Evolutionary conservation across 1,284 basidiomycete genomes (phyloP), one percentile per base, ranked within the genome.

Genomic region (Vanrija pseudolonga): DNA sequence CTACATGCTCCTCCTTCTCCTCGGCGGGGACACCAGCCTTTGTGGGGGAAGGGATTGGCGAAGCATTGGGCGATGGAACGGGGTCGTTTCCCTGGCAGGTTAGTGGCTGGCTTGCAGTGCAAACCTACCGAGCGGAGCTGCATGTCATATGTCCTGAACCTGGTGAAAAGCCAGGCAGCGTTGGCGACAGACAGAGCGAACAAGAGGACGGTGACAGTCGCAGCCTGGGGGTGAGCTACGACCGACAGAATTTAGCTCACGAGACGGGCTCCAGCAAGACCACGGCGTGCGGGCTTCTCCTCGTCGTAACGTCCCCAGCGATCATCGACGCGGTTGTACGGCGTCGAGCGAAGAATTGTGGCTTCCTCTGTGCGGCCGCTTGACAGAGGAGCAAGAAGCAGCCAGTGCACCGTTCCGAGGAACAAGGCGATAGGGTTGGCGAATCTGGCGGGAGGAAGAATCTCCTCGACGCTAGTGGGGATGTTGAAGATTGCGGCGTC

Each of bases 81-180:
- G 63, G 60, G 18, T 72, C 67, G 42, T 63, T 45, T 0, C 66
- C 65, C 66, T 68, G 45, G 7, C 8, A 17, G 5, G 18, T 48
- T 12, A 50, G 26, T 39, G 23, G 32, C 24, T 4, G 14, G 20
- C 18, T 4, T n/a, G n/a, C n/a, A n/a, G n/a, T n/a, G n/a, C 2
- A 19, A 20, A 53, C 69, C 51, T 37, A 73, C 71, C 12, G 65
- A 64, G n/a, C 72, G 65, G 20, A 72, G 58, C 49, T 68, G 67
- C 67, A 74, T 69, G 53, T 73, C 71, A 52, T 74, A 74, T 0
- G 57, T 69, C 41, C 71, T 57, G 56, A 67, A 69, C 3, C 66
- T 53, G 0, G 72, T 71, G 57, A 74, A 74, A 7, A 74, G 65
- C 56, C 69, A 74, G 5, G 58, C 52, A 0, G 72, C 63, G 44